Evolutionary conservation across 177 flowering plant genomes (phyloP).

Genomic region (Vitis hybrid): DNA sequence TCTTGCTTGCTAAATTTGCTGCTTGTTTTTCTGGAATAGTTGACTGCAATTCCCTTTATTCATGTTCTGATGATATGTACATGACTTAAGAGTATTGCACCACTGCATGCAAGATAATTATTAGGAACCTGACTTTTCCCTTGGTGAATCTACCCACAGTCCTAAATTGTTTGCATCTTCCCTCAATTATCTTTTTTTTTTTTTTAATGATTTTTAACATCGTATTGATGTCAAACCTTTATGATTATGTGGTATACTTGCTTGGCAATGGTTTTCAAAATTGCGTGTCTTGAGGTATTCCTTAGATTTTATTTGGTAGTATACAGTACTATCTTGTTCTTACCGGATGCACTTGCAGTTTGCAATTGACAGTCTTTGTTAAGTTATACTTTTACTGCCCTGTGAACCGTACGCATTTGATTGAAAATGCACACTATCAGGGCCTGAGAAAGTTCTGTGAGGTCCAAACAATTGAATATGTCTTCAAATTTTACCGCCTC

Average conservation of each 20-base stretch:
- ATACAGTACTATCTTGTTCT: too few species aligned
- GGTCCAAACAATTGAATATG: not conserved
- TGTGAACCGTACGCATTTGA: not conserved
- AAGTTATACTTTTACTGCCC: not conserved
- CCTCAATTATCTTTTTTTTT: not conserved
- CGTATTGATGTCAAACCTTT: too few species aligned
- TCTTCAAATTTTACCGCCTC: not conserved
- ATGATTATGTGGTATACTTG: too few species aligned
- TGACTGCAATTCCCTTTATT: not conserved
- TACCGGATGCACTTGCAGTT: too few species aligned
- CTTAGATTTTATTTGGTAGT: too few species aligned
- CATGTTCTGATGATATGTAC: not conserved
- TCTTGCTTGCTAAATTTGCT: not conserved
- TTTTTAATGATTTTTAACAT: too few species aligned
- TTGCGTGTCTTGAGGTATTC: too few species aligned
- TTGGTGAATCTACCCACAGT: not conserved
- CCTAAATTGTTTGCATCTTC: not conserved
- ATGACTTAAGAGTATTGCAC: not conserved
- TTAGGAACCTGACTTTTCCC: not conserved
- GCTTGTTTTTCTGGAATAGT: not conserved
- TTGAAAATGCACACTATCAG: not conserved
- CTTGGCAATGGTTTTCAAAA: too few species aligned
- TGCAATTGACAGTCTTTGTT: not conserved
- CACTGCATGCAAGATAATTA: not conserved
- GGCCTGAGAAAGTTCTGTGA: not conserved